Evolutionary conservation across 2,329 filamentous ascomycete genomes (phyloP).

Genomic region (Neonectria neomacrospora): DNA sequence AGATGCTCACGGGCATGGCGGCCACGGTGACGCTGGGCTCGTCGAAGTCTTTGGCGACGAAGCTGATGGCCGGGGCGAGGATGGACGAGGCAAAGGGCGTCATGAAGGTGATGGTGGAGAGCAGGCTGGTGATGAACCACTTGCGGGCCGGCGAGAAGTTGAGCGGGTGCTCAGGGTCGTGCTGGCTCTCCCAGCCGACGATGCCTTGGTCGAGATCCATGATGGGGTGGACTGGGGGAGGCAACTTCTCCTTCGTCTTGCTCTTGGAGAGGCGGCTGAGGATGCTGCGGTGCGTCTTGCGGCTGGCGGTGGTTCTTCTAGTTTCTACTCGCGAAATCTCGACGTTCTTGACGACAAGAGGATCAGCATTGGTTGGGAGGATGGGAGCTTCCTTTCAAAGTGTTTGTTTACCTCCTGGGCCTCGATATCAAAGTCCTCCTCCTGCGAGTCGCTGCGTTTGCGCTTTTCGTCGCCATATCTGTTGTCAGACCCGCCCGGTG

Average conservation of each 20-base stretch:
- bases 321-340: slow-evolving; percentile 36
- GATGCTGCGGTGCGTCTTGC: slow-evolving; percentile 39
- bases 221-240: slow-evolving; percentile 54
- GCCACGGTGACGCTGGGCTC: slow-evolving; percentile 54
- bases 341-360: slow-evolving; percentile 19
- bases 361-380: not conserved
- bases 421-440: slow-evolving; percentile 38
- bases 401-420: slow-evolving; percentile 34
- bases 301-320: slow-evolving; percentile 31
- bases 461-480: slow-evolving; percentile 21
- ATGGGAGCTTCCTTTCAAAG: not conserved
- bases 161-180: slow-evolving; percentile 67
- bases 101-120: slow-evolving; percentile 71
- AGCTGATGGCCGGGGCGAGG: slow-evolving; percentile 59
- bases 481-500: not conserved
- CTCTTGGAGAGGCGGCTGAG: slow-evolving; percentile 40
- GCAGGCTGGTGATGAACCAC: slow-evolving; percentile 66
- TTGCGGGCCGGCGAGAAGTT: slow-evolving; percentile 67
- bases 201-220: slow-evolving; percentile 64
- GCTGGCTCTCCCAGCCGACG: slow-evolving; percentile 69
- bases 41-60: slow-evolving; percentile 57
- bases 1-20: slow-evolving; percentile 69
- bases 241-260: slow-evolving; percentile 47
- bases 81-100: slow-evolving; percentile 74
- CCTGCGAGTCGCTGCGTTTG: slow-evolving; percentile 23